phyloP scores from a whole-genome alignment of 1,284 basidiomycete genomes.

The Tilletiopsis washingtonensis region DNA sequence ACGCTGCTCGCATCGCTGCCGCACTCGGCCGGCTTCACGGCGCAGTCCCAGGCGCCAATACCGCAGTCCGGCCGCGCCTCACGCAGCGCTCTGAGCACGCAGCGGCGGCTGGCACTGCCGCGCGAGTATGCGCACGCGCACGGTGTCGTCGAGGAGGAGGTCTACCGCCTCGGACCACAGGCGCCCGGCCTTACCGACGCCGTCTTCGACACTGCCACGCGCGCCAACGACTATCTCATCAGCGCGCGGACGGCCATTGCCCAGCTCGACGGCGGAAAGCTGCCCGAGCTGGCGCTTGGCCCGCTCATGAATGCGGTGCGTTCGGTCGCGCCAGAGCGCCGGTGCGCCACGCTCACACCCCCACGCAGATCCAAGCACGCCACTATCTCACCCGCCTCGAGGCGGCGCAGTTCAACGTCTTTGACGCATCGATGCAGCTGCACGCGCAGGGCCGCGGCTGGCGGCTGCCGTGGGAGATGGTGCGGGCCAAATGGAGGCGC shows the following conservation, averaged over 20 bases:
- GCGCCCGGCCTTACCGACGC: conserved; percentile 62
- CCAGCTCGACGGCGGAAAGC: conserved; percentile 53
- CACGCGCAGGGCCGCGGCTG: conserved; percentile 4
- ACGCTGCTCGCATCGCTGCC: conserved; percentile 31
- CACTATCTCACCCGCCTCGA: conserved; percentile 2
- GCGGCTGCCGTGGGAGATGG: conserved; percentile 9
- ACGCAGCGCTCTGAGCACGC: background rate
- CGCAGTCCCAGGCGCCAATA: too few relatives aligned
- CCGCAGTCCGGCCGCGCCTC: background rate
- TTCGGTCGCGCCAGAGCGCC: conserved; percentile 20
- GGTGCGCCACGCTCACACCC: background rate
- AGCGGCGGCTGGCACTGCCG: conserved; percentile 60
- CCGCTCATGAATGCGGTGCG: conserved; percentile 70
- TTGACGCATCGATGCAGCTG: background rate
- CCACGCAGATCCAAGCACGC: background rate
- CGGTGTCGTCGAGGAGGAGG: conserved; percentile 74
- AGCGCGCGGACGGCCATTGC: conserved; percentile 72
- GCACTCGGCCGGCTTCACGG: conserved; percentile 16
- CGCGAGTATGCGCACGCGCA: conserved; percentile 73
- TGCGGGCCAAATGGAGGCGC: conserved; percentile 2
- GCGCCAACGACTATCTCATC: conserved; percentile 81
- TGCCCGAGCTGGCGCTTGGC: conserved; percentile 63
- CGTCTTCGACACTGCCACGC: conserved; percentile 77
- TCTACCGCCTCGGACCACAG: conserved; percentile 63
- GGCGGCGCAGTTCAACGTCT: conserved; percentile 6